Conservation (phyloP, 208 protist genomes). For the Crithidia bombi region DNA sequence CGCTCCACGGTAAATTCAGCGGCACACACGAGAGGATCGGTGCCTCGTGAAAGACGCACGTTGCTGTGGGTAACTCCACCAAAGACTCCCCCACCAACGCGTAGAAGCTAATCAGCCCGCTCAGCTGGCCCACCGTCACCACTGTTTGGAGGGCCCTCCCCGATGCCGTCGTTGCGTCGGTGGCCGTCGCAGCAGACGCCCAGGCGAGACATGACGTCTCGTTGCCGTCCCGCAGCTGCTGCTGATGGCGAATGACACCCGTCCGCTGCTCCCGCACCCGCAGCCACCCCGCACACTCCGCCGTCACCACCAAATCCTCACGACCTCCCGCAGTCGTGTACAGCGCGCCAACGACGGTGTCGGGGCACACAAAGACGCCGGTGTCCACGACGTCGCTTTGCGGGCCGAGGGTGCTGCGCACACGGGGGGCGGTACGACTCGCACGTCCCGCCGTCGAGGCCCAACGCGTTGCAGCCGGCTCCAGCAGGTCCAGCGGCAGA, state of each 20-base stretch:
- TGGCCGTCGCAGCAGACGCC: slow-evolving; percentile 22
- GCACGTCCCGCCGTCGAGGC: slow-evolving; percentile 24
- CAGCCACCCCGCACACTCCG: slow-evolving; percentile 56
- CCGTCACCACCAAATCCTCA: slow-evolving; percentile 31
- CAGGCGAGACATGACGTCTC: slow-evolving; percentile 37
- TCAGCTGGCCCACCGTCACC: slow-evolving; percentile 37
- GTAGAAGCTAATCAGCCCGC: slow-evolving; percentile 38
- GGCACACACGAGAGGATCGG: slow-evolving; percentile 33
- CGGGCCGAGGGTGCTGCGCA: slow-evolving; percentile 27
- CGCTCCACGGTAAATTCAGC: no score
- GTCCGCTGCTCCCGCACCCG: slow-evolving; percentile 50
- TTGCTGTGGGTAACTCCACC: slow-evolving; percentile 28
- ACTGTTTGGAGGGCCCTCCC: slow-evolving; percentile 24
- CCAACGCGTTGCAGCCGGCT: slow-evolving; percentile 22
- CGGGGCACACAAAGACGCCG: slow-evolving; percentile 49
- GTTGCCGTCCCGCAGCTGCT: slow-evolving; percentile 36
- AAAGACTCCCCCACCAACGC: slow-evolving; percentile 34
- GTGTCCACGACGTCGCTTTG: slow-evolving; percentile 40
- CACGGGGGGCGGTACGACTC: slow-evolving; percentile 18
- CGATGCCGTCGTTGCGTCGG: not conserved
- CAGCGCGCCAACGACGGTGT: slow-evolving; percentile 46
- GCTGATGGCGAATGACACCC: slow-evolving; percentile 49
- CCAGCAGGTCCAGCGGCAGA: slow-evolving; percentile 32
- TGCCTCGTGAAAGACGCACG: slow-evolving; percentile 37
- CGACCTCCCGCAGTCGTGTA: slow-evolving; percentile 18